Conservation (phyloP, 257 asterid species). For the Lavandula angustifolia region DNA sequence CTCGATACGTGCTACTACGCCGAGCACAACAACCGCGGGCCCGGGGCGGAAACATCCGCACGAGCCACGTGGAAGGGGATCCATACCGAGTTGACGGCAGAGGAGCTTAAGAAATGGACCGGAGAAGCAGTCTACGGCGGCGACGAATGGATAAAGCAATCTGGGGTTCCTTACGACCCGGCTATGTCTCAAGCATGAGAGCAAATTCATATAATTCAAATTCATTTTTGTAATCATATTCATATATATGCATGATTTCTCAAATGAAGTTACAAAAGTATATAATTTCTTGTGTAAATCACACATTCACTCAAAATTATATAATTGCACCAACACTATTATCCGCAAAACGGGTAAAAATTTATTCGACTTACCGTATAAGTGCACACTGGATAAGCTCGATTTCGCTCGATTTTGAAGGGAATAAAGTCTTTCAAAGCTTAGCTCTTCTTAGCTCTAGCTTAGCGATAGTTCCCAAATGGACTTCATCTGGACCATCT, state of each 20-base stretch:
- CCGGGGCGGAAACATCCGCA: constrained; percentile 32
- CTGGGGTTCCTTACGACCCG: constrained; percentile 46
- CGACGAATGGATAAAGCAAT: constrained; percentile 34
- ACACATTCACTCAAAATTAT: too few relatives aligned
- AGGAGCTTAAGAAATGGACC: constrained; percentile 13
- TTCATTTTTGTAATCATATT: too few relatives aligned
- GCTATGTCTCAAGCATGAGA: constrained; percentile 22
- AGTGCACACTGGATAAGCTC: too few relatives aligned
- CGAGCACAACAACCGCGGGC: constrained; percentile 50
- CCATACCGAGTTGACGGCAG: constrained; percentile 27
- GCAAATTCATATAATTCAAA: not conserved
- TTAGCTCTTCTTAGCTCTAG: constrained; percentile 78
- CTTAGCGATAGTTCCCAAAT: constrained; percentile 83
- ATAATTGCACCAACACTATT: too few relatives aligned
- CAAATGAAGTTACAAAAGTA: too few relatives aligned
- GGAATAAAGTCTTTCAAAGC: constrained; percentile 47
- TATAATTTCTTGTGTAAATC: too few relatives aligned
- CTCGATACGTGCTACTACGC: constrained; percentile 41
- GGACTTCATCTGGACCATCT: constrained; percentile 98
- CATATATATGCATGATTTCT: too few relatives aligned
- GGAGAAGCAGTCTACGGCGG: constrained; percentile 7
- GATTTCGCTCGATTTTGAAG: too few relatives aligned
- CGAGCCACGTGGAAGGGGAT: constrained; percentile 53
- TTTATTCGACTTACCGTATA: not conserved
- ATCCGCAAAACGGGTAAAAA: too few relatives aligned